A percentile compares a stretch with the other conserved stretches of the same genome.
phyloP scores from a whole-genome alignment of 805 yeast species.

The Zygosaccharomyces gambellarensis region DNA sequence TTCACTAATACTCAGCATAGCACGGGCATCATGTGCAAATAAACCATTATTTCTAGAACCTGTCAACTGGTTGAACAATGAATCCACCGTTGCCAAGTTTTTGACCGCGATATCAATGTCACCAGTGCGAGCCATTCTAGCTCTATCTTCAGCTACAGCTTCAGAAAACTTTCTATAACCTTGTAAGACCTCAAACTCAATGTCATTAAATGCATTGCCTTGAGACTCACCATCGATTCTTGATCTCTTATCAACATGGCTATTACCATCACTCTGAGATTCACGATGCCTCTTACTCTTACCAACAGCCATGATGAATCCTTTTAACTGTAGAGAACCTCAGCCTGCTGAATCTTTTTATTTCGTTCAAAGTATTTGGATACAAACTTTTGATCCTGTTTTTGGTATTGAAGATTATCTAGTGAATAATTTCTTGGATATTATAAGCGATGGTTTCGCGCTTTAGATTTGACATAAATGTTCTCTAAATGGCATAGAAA shows the following conservation, averaged over 20 bases:
- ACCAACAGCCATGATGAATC: background rate
- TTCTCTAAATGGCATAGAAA: background rate
- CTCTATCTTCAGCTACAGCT: conserved; percentile 37
- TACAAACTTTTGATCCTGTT: background rate
- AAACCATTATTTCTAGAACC: conserved; percentile 37
- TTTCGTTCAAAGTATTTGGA: background rate
- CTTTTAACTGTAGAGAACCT: background rate
- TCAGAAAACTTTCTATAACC: conserved; percentile 32
- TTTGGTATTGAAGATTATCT: background rate
- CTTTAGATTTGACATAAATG: background rate
- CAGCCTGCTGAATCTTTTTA: background rate
- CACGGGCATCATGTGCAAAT: conserved; percentile 61
- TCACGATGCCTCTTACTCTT: conserved; percentile 7
- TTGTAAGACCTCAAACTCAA: conserved; percentile 32
- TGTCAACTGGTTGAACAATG: conserved; percentile 42
- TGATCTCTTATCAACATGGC: background rate
- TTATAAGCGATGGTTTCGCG: background rate
- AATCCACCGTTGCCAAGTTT: conserved; percentile 44
- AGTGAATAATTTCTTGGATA: background rate
- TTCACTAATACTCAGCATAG: conserved; percentile 54
- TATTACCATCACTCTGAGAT: background rate
- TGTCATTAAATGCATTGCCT: conserved; percentile 5
- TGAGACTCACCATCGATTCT: background rate
- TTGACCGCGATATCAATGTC: conserved; percentile 47
- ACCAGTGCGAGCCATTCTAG: conserved; percentile 52